These are phyloP conservation scores for Camptophora hylomeconis DNA, from an alignment of 2,329 filamentous ascomycete genomes.

Conservation along the genomic window DNA sequence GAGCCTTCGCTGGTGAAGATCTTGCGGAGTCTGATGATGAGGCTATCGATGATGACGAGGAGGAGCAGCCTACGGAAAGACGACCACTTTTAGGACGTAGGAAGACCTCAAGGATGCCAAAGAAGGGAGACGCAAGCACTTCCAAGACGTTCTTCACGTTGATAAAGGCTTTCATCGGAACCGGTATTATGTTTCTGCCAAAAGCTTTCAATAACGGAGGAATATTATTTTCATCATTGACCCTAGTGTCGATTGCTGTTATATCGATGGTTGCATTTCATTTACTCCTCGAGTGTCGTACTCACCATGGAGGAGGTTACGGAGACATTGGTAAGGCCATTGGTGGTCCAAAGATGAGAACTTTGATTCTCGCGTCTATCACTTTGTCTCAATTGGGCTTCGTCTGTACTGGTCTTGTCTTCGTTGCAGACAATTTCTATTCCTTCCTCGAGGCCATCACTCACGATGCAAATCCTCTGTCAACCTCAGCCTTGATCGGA, in stretches of 20 bases:
- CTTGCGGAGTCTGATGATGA: constrained; percentile 47
- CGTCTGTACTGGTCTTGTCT: constrained; percentile 65
- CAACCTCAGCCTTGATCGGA: constrained; percentile 48
- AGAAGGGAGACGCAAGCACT: constrained; percentile 49
- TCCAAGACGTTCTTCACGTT: constrained; percentile 66
- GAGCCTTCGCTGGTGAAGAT: constrained; percentile 64
- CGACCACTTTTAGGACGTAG: constrained; percentile 48
- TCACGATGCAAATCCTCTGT: constrained; percentile 34
- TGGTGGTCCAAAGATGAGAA: constrained; percentile 48
- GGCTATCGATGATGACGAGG: constrained; percentile 25
- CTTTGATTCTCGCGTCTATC: constrained; percentile 56
- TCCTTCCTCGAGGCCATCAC: constrained; percentile 54
- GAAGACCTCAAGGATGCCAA: constrained; percentile 35
- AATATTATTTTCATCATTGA: constrained; percentile 59
- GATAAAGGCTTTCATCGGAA: constrained; percentile 66
- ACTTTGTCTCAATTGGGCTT: constrained; percentile 65
- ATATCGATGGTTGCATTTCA: constrained; percentile 61
- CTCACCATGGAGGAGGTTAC: constrained; percentile 54
- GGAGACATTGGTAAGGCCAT: constrained; percentile 60
- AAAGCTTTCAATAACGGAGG: constrained; percentile 70
- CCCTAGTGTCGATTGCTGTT: constrained; percentile 50
- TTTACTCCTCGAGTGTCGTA: constrained; percentile 54
- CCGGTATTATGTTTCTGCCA: constrained; percentile 69
- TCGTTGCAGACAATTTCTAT: constrained; percentile 60
- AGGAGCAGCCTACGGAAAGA: constrained; percentile 34